Base-by-base conservation (phyloP, 208 protist genomes). In the Strigomonas culicis region DNA sequence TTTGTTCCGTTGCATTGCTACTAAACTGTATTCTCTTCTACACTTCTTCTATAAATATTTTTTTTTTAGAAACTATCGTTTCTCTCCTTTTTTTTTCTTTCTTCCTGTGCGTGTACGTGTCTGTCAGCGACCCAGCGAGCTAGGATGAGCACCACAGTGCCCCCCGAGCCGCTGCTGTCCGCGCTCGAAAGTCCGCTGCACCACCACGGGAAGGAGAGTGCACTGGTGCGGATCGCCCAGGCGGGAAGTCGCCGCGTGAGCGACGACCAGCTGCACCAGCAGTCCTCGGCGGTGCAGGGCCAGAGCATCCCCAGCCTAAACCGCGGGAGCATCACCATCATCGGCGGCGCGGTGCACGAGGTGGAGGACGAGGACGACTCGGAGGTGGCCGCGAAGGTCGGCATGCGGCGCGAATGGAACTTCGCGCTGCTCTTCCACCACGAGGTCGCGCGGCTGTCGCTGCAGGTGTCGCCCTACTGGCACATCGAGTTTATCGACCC, bases 391-490 rank as follows among this genome's bases (percentile, higher is more conserved):
- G 30, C 49, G 24, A 46, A 70, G 24, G 81, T 79, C 27, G 86
- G 85, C 28, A 96, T 96, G 87, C 84, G 86, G 11, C 84, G 90
- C 22, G 86, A 96, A 71, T 96, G 90, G 87, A 89, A 91, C 59
- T 96, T 96, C 51, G 72, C 79, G 3, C 74, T 93, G 8, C 80
- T 68, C 15, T 91, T 93, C 55, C 74, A 68, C 4, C 84, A 93
- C 59, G 60, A 86, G 59, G 76, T 77, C 4, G 90, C 85, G 3
- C 84, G 88, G 31, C 63, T 90, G 47, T 34, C 77, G 22, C 66
- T 96, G 41, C 83, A 83, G 57, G 84, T 82, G 63, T 75, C 77
- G 3, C 90, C 86, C 17, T 74, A 88, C 57, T 96, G 90, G 90
- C 77, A 91, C 66, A 78, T 66, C 52, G 72, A 66, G 32, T 95